Conservation (phyloP, 306 rosid species). For the Quercus variabilis region DNA sequence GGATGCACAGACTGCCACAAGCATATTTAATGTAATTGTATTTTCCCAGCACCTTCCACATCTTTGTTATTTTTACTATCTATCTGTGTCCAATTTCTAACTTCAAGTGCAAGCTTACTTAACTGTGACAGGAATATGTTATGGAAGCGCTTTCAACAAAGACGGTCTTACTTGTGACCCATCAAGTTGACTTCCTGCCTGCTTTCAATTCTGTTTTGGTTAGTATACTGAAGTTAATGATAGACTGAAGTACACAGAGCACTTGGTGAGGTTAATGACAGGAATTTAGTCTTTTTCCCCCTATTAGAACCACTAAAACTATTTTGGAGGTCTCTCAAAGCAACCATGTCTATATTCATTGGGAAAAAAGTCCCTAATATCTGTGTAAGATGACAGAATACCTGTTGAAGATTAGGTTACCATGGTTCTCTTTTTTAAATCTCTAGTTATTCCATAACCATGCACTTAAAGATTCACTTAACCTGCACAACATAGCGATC, state of each 20-base stretch:
- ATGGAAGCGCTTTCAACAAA: slow-evolving; percentile 45
- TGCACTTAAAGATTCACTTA: too few relatives aligned
- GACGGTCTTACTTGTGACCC: slow-evolving; percentile 14
- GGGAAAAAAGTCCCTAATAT: too few relatives aligned
- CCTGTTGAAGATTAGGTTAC: too few relatives aligned
- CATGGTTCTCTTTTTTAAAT: too few relatives aligned
- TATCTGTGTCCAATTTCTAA: neutral
- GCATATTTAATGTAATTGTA: slow-evolving; percentile 40
- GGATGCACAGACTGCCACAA: slow-evolving; percentile 56
- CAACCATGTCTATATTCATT: too few relatives aligned
- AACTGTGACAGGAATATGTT: slow-evolving; percentile 40
- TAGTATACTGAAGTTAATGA: neutral
- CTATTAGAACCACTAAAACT: too few relatives aligned
- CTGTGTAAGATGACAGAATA: too few relatives aligned
- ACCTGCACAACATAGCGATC: too few relatives aligned
- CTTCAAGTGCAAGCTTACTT: neutral
- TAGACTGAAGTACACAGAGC: slow-evolving; percentile 1
- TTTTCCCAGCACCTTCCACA: neutral
- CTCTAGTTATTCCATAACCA: neutral
- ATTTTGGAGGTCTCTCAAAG: too few relatives aligned
- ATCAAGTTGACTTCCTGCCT: slow-evolving; percentile 60
- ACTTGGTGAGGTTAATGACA: too few relatives aligned
- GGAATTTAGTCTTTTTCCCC: too few relatives aligned
- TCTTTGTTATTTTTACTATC: neutral
- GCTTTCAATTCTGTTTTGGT: slow-evolving; percentile 48